A percentile compares a stretch with the other conserved stretches of the same genome.
Conservation (phyloP, 169 alveolate genomes). For the Babesia ovata region DNA sequence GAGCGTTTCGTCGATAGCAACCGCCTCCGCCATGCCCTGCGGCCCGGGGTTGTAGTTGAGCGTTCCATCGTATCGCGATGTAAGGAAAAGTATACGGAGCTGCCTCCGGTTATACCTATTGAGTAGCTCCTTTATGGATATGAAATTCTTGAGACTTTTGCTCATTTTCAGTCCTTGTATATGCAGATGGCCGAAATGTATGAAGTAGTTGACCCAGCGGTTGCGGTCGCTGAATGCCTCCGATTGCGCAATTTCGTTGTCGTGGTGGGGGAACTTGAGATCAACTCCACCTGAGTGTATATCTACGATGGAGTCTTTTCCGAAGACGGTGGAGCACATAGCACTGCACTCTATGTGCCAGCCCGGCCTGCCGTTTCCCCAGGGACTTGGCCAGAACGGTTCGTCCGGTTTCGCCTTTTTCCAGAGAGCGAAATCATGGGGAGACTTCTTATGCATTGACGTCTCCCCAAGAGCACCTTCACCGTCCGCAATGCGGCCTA, state of each 20-base stretch:
- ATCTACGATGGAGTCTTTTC: conserved; percentile 88
- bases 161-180: conserved; percentile 98
- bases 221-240: conserved; percentile 94
- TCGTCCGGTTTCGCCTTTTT: conserved; percentile 94
- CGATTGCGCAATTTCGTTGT: conserved; percentile 98
- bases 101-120: conserved; percentile 83
- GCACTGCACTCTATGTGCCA: conserved; percentile 99
- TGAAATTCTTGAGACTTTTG: conserved; percentile 95
- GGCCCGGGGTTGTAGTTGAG: conserved; percentile 89
- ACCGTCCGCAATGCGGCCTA: conserved; percentile 85
- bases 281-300: conserved; percentile 99
- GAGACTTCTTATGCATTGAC: conserved; percentile 88
- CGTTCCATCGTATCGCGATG: conserved; percentile 87
- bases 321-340: conserved; percentile 93
- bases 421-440: conserved; percentile 98
- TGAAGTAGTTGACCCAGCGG: conserved; percentile 95
- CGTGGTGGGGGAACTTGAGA: conserved; percentile 99
- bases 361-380: conserved; percentile 99
- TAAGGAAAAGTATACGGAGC: conserved; percentile 87
- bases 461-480: conserved; percentile 90
- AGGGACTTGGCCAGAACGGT: conserved; percentile 98
- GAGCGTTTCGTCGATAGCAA: conserved; percentile 89
- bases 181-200: conserved; percentile 98
- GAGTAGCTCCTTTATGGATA: conserved; percentile 89
- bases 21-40: conserved; percentile 90